Evolutionary conservation across 495 filamentous ascomycete species (phyloP), one percentile per base, ranked within the genome.

Genomic region (Aspergillus bridgeri): DNA sequence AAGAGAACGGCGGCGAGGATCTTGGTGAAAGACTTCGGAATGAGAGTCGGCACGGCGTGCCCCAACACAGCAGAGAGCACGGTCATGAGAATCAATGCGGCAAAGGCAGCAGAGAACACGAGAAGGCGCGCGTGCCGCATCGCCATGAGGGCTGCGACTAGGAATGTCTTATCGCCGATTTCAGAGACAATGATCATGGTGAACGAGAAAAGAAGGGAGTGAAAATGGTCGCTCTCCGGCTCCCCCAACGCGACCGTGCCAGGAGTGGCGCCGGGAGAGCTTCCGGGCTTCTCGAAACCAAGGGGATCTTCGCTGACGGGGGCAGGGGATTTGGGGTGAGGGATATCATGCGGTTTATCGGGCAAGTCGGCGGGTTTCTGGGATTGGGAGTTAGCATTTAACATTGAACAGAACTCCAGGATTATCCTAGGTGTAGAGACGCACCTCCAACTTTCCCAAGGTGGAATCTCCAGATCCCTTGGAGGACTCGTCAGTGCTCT

Each of bases 141-240:
- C 2, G 94, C 94, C 94, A 98, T 98, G 20, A 98, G 81, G 22
- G 94, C 94, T 15, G 94, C 94, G 45, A 98, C 91, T 43, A 98
- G 81, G 76, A 98, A 98, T 0, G 94, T 98, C 72, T 98, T 98
- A 82, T 98, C 94, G 57, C 94, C 94, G 68, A 98, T 86, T 69
- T 98, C 94, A 59, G 94, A 97, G 64, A 98, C 89, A 54, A 98
- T 80, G 59, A 98, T 98, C 94, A 98, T 98, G 57, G 92, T 91
- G 53, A 96, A 84, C 7, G 94, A 94, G 49, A 97, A 89, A 22
- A 92, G 62, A 65, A 94, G 94, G 9, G 94, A 98, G 71, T 98
- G 94, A 53, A 96, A 79, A 0, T 92, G 89, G 62, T 86, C 88
- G 54, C 90, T 89, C 53, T 92, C 80, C 49, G 87, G 86, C 19